Evolutionary conservation across 345 rosid genomes (phyloP).

Genomic region (Geranium rotundifolium): DNA sequence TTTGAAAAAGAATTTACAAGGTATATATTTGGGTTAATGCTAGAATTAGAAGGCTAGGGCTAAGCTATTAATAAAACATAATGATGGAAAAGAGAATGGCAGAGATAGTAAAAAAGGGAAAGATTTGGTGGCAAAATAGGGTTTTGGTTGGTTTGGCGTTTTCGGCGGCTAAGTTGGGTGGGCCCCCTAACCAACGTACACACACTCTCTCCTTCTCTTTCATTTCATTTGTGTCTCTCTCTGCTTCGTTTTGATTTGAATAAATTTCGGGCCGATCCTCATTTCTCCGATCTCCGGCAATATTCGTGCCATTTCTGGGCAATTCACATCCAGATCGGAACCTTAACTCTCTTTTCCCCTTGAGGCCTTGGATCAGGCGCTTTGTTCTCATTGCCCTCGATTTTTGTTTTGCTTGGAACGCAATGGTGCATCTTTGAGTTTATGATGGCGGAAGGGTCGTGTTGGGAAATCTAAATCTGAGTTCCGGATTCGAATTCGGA

Average conservation of each 20-base stretch:
- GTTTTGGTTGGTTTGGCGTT: not conserved
- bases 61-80: too few relatives aligned
- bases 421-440: not conserved
- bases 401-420: not conserved
- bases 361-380: not conserved
- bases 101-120: too few relatives aligned
- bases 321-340: not conserved
- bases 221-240: too few relatives aligned
- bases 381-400: not conserved
- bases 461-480: constrained; percentile 6
- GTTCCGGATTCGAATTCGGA: not conserved
- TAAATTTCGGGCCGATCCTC: not conserved
- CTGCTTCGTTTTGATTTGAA: not conserved
- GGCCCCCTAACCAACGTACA: too few relatives aligned
- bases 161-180: not conserved
- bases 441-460: not conserved
- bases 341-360: not conserved
- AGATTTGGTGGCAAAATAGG: too few relatives aligned
- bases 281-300: not conserved
- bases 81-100: too few relatives aligned
- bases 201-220: not conserved
- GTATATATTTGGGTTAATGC: too few relatives aligned
- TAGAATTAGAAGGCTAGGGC: too few relatives aligned
- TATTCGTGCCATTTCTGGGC: not conserved
- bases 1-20: too few relatives aligned